Base-by-base conservation (phyloP, 768 basidiomycete genomes). In the Russula sp. region DNA sequence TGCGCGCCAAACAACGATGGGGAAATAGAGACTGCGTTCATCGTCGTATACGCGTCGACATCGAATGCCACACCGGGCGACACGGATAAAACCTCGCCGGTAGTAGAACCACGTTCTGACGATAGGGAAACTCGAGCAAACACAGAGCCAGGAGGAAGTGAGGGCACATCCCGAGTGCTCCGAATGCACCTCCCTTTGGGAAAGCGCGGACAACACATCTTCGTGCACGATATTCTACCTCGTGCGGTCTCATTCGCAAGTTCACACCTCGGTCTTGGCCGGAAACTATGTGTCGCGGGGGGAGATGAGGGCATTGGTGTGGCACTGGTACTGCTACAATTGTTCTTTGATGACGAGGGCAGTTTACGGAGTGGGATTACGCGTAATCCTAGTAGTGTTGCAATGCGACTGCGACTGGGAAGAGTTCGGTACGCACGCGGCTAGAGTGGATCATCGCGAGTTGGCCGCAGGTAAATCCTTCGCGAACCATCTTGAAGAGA, bases 401-500 rank as follows among this genome's bases (percentile, higher is more conserved):
- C 7, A 6, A 30, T 30, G 30, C 58, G 8, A 13, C 38, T 5
- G 40, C 38, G 65, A 73, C 71, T 50, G 80, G 78, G 67, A 97
- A 97, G 73, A 74, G 79, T 22, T 75, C 80, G 14, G 84, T 98
- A 66, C 83, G 84, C 13, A 86, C 79, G 14, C 81, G 93, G 20
- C 78, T 98, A 40, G 88, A 98, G 72, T 93, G 90, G 91, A 84
- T 98, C 54, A 88, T 94, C 63, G 79, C 87, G 22, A 87, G 84
- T 67, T 77, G 81, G 57, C 89, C 90, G 6, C 77, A 79, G 59
- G 89, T 87, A 4, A 98, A 97, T 72, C 95, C 96, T 0, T 86
- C 90, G 11, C 82, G 94, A 48, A 80, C 84, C 18, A 92, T 89
- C 10, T 79, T 98, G 64, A 91, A 91, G 73, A 76, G 86, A 16